Evolutionary conservation across 768 basidiomycete species (phyloP), one percentile per base, ranked within the genome.

Genomic region (Arthromyces matolae): DNA sequence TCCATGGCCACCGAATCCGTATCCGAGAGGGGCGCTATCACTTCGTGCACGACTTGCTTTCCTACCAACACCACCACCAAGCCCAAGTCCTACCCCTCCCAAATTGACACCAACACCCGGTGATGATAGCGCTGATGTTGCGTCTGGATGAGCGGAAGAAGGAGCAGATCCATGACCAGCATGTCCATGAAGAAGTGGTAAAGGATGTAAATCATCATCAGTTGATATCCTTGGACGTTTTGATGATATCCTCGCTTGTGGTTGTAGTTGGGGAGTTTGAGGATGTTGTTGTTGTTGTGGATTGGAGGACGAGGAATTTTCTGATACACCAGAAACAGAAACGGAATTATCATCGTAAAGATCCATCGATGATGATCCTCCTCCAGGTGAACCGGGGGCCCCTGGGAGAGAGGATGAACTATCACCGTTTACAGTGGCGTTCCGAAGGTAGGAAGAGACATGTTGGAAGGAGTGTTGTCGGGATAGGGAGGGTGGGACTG

Each of bases 21-120:
- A 81, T 34, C 83, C 83, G 27, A 86, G 64, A 31, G 84, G 84
- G 14, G 84, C 80, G 25, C 78, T 80, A 57, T 86, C 84, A 57
- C 83, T 84, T 57, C 84, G 65, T 25, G 83, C 83, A n/a, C 84
- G 72, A 42, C 74, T 71, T 39, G 70, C 59, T 60, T 72, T 74
- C 64, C 75, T 10, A 50, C 51, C 50, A n/a, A n/a, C n/a, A n/a
- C n/a, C n/a, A n/a, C n/a, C n/a, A n/a, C n/a, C n/a, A n/a, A n/a
- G n/a, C n/a, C n/a, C n/a, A n/a, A n/a, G n/a, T n/a, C n/a, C n/a
- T n/a, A n/a, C n/a, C 63, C 44, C 18, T 42, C 58, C 14, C 60
- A 32, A 19, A 61, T 49, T 3, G 43, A 57, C 22, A 52, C 59
- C 32, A 49, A 54, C 55, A 19, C 54, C 41, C 9, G 56, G 31